Base-by-base conservation (phyloP, 1,139 yeast species). In the Ogataea hybrid region DNA sequence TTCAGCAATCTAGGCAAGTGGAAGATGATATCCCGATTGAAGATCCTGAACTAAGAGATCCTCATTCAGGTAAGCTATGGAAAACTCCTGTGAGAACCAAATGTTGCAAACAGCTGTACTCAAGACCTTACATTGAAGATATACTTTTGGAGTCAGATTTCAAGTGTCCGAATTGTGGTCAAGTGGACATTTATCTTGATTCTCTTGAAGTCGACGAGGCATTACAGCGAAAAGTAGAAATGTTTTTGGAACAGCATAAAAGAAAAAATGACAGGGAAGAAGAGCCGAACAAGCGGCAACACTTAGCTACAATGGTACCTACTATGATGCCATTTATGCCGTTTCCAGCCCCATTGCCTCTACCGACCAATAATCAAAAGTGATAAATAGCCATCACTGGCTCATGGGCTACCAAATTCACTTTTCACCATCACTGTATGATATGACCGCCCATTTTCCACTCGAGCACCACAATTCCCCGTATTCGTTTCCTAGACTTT, bases 371-470 rank as follows among this genome's bases (percentile, higher is more conserved):
- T 21, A 41, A 49, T 41, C n/a, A 22, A 21, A 38, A 41, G 21
- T 32, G 32, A 31, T 20, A 17, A 23, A 22, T 14, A 6, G 23
- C 9, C 14, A 6, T 18, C 20, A 18, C 20, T 18, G 20, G 8
- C 6, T 5, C 20, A 18, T 18, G 7, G 7, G 7, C 2, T 7
- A 18, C 20, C 3, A 6, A 6, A 18, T 6, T 18, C 3, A 16
- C 30, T 33, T n/a, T 23, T 44, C 45, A 11, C 75, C 75, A 12
- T 56, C 49, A 31, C 64, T 58, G 56, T 68, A 84, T 43, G 84
- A 78, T 30, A 92, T 77, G 16, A 90, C 96, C 1, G 97, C 97
- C 81, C 92, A 92, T 62, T 88, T 85, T 45, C 97, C 97, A 49
- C 88, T 78, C 53, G 88, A 75, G 40, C 82, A 75, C 98, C 98